Evolutionary conservation across 2,329 filamentous ascomycete genomes (phyloP).

Genomic region (Ceratocystis colombiana): DNA sequence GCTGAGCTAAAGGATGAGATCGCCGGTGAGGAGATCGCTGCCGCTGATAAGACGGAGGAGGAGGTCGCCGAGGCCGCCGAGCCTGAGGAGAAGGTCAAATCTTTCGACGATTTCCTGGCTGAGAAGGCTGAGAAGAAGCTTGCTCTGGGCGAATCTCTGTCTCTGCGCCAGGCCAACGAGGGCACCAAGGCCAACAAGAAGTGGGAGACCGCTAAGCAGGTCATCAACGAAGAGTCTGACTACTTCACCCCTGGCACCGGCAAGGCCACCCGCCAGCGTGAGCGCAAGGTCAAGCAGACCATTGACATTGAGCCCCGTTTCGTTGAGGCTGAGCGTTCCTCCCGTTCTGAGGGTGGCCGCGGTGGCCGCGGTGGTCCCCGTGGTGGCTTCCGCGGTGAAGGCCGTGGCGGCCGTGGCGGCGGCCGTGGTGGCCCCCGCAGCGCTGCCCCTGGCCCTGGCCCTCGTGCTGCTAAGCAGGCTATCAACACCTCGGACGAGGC

Average conservation of each 20-base stretch:
- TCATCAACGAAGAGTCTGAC: slow-evolving; percentile 57
- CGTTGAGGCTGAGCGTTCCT: slow-evolving; percentile 56
- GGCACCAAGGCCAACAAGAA: slow-evolving; percentile 81
- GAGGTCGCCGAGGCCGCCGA: slow-evolving; percentile 43
- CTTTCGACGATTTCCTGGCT: slow-evolving; percentile 79
- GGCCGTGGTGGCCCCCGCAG: slow-evolving; percentile 37
- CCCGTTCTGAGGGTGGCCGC: slow-evolving; percentile 41
- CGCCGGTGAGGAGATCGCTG: slow-evolving; percentile 79
- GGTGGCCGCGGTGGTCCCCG: slow-evolving; percentile 44
- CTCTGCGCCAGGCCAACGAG: slow-evolving; percentile 86
- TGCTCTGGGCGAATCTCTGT: slow-evolving; percentile 52
- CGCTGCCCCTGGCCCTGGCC: slow-evolving; percentile 35
- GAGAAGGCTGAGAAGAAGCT: slow-evolving; percentile 63
- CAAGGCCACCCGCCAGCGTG: slow-evolving; percentile 76
- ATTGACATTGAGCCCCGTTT: slow-evolving; percentile 81
- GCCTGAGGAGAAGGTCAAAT: slow-evolving; percentile 79
- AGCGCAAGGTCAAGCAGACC: slow-evolving; percentile 83
- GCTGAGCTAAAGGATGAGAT: slow-evolving; percentile 86
- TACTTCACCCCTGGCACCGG: slow-evolving; percentile 65
- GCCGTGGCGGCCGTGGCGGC: slow-evolving; percentile 40
- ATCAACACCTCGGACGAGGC: slow-evolving; percentile 50
- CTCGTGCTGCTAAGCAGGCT: slow-evolving; percentile 21
- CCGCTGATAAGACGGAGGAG: slow-evolving; percentile 66
- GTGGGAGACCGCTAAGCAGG: slow-evolving; percentile 74
- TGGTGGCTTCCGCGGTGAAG: slow-evolving; percentile 40